Conservation (phyloP, 2,329 filamentous ascomycete genomes). For the Amphichorda felina region DNA sequence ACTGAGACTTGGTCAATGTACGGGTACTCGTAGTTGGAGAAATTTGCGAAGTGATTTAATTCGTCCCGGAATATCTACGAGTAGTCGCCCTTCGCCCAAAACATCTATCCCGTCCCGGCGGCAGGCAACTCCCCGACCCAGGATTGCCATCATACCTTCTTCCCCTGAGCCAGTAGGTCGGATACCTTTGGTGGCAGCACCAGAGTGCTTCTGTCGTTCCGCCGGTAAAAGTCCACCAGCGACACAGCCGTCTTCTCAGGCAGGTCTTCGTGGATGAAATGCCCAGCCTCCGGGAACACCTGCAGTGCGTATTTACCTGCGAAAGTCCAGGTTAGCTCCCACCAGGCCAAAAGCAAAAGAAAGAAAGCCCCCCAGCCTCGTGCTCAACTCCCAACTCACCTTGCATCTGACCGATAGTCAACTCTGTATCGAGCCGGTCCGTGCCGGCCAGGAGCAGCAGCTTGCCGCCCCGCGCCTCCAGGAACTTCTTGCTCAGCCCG, state of each 20-base stretch:
- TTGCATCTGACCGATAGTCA: slow-evolving; percentile 97
- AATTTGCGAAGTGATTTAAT: too few species aligned
- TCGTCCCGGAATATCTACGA: too few species aligned
- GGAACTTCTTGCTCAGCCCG: slow-evolving; percentile 79
- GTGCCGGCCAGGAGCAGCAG: slow-evolving; percentile 77
- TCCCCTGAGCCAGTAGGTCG: slow-evolving; percentile 53
- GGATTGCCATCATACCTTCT: slow-evolving; percentile 35
- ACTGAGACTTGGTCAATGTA: too few species aligned
- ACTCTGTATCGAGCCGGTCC: slow-evolving; percentile 77
- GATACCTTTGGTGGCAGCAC: slow-evolving; percentile 89
- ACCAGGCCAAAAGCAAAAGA: too few species aligned
- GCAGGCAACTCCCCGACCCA: neutral
- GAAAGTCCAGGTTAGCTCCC: too few species aligned
- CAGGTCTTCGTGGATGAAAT: slow-evolving; percentile 93
- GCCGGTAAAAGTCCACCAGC: slow-evolving; percentile 79
- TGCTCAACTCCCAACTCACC: too few species aligned
- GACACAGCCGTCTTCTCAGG: slow-evolving; percentile 80
- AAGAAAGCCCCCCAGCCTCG: too few species aligned
- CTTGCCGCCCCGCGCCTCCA: slow-evolving; percentile 72
- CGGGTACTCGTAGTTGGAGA: too few species aligned
- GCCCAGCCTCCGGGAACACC: slow-evolving; percentile 87
- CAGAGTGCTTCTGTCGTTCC: slow-evolving; percentile 77
- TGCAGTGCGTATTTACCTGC: slow-evolving; percentile 86
- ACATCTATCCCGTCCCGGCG: neutral
- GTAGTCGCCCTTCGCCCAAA: too few species aligned